Evolutionary conservation across 2,329 filamentous ascomycete genomes (phyloP), one percentile per base, ranked within the genome.

Genomic region (Nothopassalora personata): DNA sequence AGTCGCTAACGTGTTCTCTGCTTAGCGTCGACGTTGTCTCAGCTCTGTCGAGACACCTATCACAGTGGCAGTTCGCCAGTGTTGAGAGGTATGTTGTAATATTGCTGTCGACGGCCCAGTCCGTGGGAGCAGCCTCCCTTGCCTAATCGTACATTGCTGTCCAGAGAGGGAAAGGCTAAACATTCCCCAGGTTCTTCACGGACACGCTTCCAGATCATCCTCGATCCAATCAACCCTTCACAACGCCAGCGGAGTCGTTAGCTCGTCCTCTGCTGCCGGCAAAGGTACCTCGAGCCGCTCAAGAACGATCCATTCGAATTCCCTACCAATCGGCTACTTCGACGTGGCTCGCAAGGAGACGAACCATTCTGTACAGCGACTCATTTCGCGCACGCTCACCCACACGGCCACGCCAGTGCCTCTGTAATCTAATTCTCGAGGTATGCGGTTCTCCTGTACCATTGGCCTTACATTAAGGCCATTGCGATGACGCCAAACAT

Each of bases 261-360:
- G 76, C 74, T 80, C 79, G 78, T 78, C 76, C 73, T 81, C 77
- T 80, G 74, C 77, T 73, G 59, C 72, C 73, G 73, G 67, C 68
- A 59, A 51, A 58, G 62, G 62, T 57, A 61, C 65, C 62, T 61
- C 60, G 65, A 59, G 57, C 59, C 62, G 50, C 65, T 65, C 62
- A 68, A 68, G 69, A 70, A 70, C 65, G 66, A 66, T 69, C 66
- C 62, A 63, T 68, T 63, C 69, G 65, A 68, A 69, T 63, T 72
- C 71, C 71, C 70, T 70, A 66, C 67, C 67, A 68, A 67, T 72
- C 70, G 67, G 69, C 64, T 58, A 71, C 69, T 72, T 75, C 74
- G 70, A 76, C 77, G 76, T 75, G 72, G 76, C 72, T 71, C 65
- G 70, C 69, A 70, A 72, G 68, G 69, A 70, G 64, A 65, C 58